A percentile compares a stretch with the other conserved stretches of the same genome.
These are phyloP conservation scores for Pythium apleroticum DNA, from an alignment of 352 stramenopile species.

Conservation along the genomic window DNA sequence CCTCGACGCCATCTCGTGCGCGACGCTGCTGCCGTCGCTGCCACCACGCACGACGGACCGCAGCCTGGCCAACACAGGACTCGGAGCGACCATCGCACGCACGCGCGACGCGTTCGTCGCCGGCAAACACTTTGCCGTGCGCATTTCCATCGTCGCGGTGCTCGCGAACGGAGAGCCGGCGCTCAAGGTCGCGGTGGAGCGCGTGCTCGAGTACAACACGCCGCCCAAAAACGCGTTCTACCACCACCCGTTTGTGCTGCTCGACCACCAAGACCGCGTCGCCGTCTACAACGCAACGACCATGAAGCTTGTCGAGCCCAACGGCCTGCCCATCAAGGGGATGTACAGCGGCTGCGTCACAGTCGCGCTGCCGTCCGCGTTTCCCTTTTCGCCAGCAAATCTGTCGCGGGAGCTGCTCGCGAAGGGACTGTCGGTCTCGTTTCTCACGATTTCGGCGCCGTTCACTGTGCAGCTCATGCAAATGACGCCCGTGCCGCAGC, in stretches of 20 bases:
- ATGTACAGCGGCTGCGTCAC: conserved; percentile 40
- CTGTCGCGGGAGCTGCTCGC: conserved; percentile 18
- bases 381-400: neutral
- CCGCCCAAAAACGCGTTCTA: conserved; percentile 43
- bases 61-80: conserved; percentile 19
- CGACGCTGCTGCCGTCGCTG: conserved; percentile 38
- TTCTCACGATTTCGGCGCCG: conserved; percentile 40
- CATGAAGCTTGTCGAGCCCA: conserved; percentile 48
- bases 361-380: conserved; percentile 17
- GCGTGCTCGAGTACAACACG: conserved; percentile 46
- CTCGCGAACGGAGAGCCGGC: neutral
- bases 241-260: conserved; percentile 71
- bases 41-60: conserved; percentile 28
- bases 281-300: conserved; percentile 65
- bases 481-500: conserved; percentile 54
- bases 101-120: conserved; percentile 52
- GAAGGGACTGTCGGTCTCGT: conserved; percentile 26
- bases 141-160: conserved; percentile 45
- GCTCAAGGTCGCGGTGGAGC: conserved; percentile 48
- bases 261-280: conserved; percentile 57
- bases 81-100: neutral
- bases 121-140: conserved; percentile 48
- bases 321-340: conserved; percentile 47
- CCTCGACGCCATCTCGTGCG: conserved; percentile 36
- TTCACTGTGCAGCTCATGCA: conserved; percentile 51